Evolutionary conservation across 1,284 basidiomycete species (phyloP).

Genomic region (Irpex sp.): DNA sequence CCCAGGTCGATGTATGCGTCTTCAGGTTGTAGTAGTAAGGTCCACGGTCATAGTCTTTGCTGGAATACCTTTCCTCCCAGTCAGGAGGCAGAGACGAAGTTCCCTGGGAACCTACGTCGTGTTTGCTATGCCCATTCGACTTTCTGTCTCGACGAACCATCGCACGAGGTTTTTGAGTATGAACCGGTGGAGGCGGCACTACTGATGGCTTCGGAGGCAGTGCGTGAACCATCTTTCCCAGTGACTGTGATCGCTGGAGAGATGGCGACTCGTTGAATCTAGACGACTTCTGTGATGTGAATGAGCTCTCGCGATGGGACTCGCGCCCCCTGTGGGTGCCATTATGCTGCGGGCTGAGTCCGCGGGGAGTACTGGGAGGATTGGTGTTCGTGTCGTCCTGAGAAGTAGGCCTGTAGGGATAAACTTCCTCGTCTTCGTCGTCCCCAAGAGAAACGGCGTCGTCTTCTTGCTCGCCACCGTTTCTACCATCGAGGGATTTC

Average conservation of each 20-base stretch:
- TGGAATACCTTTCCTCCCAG: conserved; percentile 57
- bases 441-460: conserved; percentile 71
- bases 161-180: conserved; percentile 43
- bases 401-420: conserved; percentile 28
- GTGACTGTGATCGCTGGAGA: conserved; percentile 31
- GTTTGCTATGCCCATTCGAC: conserved; percentile 29
- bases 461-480: conserved; percentile 39
- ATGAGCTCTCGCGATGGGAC: conserved; percentile 24
- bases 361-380: conserved; percentile 14
- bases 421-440: conserved; percentile 58
- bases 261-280: conserved; percentile 17
- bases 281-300: conserved; percentile 17
- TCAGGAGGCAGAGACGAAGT: conserved; percentile 41
- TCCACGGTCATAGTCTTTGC: conserved; percentile 35
- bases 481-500: conserved; percentile 3
- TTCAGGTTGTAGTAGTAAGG: conserved; percentile 60
- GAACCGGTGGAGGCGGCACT: conserved; percentile 31
- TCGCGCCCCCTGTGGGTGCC: conserved; percentile 18
- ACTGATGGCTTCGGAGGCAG: conserved; percentile 69
- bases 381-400: conserved; percentile 19
- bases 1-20: conserved; percentile 61
- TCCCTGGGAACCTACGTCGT: conserved; percentile 28
- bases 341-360: conserved; percentile 10
- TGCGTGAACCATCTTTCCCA: conserved; percentile 50
- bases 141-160: conserved; percentile 36